phyloP scores from a whole-genome alignment of 1,284 basidiomycete genomes.

The Golubevia pallescens region DNA sequence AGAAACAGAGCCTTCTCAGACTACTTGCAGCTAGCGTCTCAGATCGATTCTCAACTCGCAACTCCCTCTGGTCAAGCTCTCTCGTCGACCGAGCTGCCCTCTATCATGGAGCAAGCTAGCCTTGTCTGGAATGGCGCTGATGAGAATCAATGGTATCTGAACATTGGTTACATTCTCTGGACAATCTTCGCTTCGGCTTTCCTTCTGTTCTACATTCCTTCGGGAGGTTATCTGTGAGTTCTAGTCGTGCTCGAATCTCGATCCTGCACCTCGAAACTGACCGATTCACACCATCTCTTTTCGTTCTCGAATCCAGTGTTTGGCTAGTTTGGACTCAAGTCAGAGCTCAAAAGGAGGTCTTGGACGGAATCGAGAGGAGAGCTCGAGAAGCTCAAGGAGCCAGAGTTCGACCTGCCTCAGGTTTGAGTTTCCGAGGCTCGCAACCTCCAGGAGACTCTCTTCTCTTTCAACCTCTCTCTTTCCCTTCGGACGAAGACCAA shows the following conservation, averaged over 20 bases:
- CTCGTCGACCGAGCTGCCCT: constrained; percentile 6
- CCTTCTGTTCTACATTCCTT: constrained; percentile 41
- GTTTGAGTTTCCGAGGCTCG: too few relatives aligned
- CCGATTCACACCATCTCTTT: too few relatives aligned
- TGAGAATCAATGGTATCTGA: constrained; percentile 23
- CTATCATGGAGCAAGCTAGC: constrained; percentile 14
- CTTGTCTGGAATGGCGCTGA: constrained; percentile 21
- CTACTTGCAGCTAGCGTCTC: constrained; percentile 7
- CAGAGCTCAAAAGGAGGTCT: too few relatives aligned
- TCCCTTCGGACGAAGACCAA: too few relatives aligned
- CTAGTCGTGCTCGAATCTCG: too few relatives aligned
- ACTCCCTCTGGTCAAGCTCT: constrained; percentile 4
- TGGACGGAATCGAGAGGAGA: too few relatives aligned
- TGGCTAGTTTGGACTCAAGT: too few relatives aligned
- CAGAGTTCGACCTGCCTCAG: too few relatives aligned
- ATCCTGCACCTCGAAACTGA: too few relatives aligned
- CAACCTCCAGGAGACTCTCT: constrained; percentile 4
- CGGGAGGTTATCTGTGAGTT: constrained; percentile 30
- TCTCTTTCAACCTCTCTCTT: constrained; percentile 16
- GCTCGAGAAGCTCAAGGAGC: too few relatives aligned
- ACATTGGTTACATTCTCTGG: constrained; percentile 34
- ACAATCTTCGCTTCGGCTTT: constrained; percentile 35
- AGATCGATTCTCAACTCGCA: constrained; percentile 7
- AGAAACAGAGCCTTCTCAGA: constrained; percentile 11
- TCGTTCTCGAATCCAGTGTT: too few relatives aligned